Evolutionary conservation across 2,329 filamentous ascomycete species (phyloP).

Genomic region (Pseudogymnoascus sp.): DNA sequence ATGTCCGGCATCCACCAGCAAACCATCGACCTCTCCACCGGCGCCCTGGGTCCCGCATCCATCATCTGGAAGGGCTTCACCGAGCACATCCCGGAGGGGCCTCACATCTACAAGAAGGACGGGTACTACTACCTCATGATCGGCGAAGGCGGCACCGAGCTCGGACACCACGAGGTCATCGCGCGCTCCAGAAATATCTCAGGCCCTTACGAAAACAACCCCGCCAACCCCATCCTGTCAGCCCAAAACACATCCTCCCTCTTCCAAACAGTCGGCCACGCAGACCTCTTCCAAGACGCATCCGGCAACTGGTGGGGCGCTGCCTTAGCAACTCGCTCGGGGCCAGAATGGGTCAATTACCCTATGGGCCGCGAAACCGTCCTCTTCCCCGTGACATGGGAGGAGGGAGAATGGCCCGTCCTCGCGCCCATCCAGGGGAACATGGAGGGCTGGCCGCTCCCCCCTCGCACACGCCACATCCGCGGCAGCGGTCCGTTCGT

Average conservation of each 20-base stretch:
- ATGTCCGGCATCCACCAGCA: slow-evolving; percentile 19
- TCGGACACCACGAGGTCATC: slow-evolving; percentile 35
- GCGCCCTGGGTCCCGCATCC: slow-evolving; percentile 17
- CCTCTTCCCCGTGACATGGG: slow-evolving; percentile 41
- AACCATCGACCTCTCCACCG: slow-evolving; percentile 18
- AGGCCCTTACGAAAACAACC: slow-evolving; percentile 37
- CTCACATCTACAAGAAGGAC: slow-evolving; percentile 39
- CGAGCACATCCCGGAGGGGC: slow-evolving; percentile 28
- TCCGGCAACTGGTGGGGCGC: slow-evolving; percentile 43
- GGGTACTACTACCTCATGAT: slow-evolving; percentile 42
- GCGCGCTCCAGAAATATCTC: slow-evolving; percentile 32
- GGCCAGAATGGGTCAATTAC: slow-evolving; percentile 34
- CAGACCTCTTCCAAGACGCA: slow-evolving; percentile 46
- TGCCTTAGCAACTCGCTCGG: slow-evolving; percentile 38
- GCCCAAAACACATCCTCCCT: slow-evolving; percentile 31
- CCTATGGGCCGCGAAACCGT: slow-evolving; percentile 49
- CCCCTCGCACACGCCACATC: slow-evolving; percentile 26
- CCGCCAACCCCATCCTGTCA: slow-evolving; percentile 39
- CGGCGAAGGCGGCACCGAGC: slow-evolving; percentile 40
- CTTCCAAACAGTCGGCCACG: slow-evolving; percentile 48
- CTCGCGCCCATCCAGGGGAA: slow-evolving; percentile 34
- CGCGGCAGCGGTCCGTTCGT: slow-evolving; percentile 36
- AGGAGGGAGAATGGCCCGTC: slow-evolving; percentile 40
- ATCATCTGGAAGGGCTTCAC: slow-evolving; percentile 28
- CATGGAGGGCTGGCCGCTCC: slow-evolving; percentile 36